phyloP scores from a whole-genome alignment of 805 yeast species.

The Candida maltosa region DNA sequence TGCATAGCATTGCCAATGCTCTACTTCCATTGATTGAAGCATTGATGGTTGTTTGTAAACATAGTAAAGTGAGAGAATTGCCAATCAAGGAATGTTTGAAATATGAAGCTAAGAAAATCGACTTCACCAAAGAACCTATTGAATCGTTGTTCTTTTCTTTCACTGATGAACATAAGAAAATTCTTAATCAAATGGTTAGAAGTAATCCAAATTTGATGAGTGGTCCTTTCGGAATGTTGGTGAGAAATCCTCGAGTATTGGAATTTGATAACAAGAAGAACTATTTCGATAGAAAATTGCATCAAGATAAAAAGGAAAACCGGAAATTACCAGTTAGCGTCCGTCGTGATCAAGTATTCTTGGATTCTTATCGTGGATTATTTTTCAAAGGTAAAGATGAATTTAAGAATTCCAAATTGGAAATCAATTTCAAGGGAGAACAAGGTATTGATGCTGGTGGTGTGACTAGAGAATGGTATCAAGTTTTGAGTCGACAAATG shows the following conservation, averaged over 20 bases:
- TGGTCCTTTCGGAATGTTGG: constrained; percentile 90
- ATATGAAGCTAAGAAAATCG: constrained; percentile 61
- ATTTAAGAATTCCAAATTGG: constrained; percentile 68
- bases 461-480: constrained; percentile 95
- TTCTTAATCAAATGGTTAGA: constrained; percentile 87
- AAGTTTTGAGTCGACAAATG: constrained; percentile 89
- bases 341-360: constrained; percentile 85
- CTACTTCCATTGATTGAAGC: constrained; percentile 86
- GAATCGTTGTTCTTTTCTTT: constrained; percentile 80
- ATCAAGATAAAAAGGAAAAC: constrained; percentile 41
- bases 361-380: constrained; percentile 82
- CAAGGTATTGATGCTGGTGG: constrained; percentile 99
- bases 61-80: constrained; percentile 59
- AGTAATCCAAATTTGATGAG: constrained; percentile 89
- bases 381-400: constrained; percentile 77
- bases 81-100: constrained; percentile 49
- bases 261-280: constrained; percentile 93
- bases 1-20: constrained; percentile 63
- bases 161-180: constrained; percentile 83
- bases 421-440: constrained; percentile 85
- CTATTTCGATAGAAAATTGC: constrained; percentile 76
- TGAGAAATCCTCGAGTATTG: constrained; percentile 80
- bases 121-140: constrained; percentile 70
- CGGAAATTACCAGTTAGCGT: constrained; percentile 62
- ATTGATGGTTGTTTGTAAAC: constrained; percentile 94